phyloP scores from a whole-genome alignment of 805 yeast species.

The Kazachstania viticola region DNA sequence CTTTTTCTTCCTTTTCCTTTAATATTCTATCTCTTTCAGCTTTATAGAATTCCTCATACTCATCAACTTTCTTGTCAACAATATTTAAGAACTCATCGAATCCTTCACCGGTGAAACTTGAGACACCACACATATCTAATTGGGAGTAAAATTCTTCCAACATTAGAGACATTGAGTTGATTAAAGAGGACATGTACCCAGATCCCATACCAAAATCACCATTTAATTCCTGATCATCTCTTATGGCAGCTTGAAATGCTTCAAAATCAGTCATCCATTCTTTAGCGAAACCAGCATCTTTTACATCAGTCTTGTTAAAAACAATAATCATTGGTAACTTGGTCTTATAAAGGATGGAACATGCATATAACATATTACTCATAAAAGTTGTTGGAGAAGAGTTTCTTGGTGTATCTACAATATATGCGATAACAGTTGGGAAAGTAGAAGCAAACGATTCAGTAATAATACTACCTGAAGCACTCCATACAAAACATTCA shows the following conservation, averaged over 20 bases:
- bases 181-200: slow-evolving; percentile 88
- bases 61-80: slow-evolving; percentile 78
- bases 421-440: slow-evolving; percentile 92
- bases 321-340: slow-evolving; percentile 94
- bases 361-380: slow-evolving; percentile 96
- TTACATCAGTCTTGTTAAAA: slow-evolving; percentile 87
- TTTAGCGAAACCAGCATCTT: slow-evolving; percentile 74
- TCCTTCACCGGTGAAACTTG: slow-evolving; percentile 88
- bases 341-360: slow-evolving; percentile 91
- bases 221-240: slow-evolving; percentile 52
- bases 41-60: slow-evolving; percentile 71
- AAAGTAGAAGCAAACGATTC: slow-evolving; percentile 93
- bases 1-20: slow-evolving; percentile 66
- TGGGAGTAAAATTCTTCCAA: slow-evolving; percentile 92
- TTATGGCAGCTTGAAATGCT: slow-evolving; percentile 70
- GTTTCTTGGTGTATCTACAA: slow-evolving; percentile 93
- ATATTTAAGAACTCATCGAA: slow-evolving; percentile 82
- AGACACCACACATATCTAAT: slow-evolving; percentile 83
- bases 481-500: slow-evolving; percentile 97
- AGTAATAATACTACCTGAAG: slow-evolving; percentile 91
- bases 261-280: slow-evolving; percentile 98
- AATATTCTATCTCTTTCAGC: slow-evolving; percentile 77
- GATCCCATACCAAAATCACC: slow-evolving; percentile 43
- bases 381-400: slow-evolving; percentile 93
- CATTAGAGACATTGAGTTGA: slow-evolving; percentile 92